Evolutionary conservation across 2,329 filamentous ascomycete genomes (phyloP).

Genomic region (Apiospora sp.): DNA sequence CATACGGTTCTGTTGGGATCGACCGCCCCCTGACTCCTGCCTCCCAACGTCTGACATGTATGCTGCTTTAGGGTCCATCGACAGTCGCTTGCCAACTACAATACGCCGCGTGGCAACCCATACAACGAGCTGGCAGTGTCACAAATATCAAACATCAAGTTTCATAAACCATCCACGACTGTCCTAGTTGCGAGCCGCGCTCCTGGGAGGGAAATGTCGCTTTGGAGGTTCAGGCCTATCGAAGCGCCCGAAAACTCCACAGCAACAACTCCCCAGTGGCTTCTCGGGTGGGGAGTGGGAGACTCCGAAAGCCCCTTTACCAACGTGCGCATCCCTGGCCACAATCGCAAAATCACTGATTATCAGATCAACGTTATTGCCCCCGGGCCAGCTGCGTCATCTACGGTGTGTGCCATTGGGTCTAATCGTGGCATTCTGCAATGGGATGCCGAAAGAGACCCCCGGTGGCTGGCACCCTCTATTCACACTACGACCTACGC

Average conservation of each 20-base stretch:
- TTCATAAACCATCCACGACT: conserved; percentile 50
- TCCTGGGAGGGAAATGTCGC: conserved; percentile 41
- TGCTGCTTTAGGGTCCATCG: conserved; percentile 33
- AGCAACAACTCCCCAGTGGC: conserved; percentile 46
- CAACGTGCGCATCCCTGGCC: conserved; percentile 30
- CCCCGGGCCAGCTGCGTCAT: conserved; percentile 48
- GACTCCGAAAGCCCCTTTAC: conserved; percentile 26
- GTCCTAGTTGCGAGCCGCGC: conserved; percentile 53
- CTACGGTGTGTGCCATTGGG: conserved; percentile 55
- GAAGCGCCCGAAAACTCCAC: conserved; percentile 33
- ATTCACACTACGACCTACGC: conserved; percentile 32
- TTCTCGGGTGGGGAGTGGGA: conserved; percentile 36
- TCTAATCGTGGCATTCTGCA: conserved; percentile 56
- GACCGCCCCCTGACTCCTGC: not conserved
- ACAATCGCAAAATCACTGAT: conserved; percentile 35
- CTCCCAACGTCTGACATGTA: not conserved
- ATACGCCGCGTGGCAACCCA: conserved; percentile 27
- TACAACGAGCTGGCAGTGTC: conserved; percentile 46
- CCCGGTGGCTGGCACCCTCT: conserved; percentile 45
- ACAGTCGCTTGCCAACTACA: conserved; percentile 34
- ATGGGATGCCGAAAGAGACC: conserved; percentile 42
- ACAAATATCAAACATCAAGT: conserved; percentile 57
- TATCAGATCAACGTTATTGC: conserved; percentile 47
- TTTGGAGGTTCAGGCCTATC: conserved; percentile 50
- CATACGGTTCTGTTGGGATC: not conserved